These are phyloP conservation scores for Aristolochia fimbriata DNA, from an alignment of 164 flowering plant species.

Conservation along the genomic window DNA sequence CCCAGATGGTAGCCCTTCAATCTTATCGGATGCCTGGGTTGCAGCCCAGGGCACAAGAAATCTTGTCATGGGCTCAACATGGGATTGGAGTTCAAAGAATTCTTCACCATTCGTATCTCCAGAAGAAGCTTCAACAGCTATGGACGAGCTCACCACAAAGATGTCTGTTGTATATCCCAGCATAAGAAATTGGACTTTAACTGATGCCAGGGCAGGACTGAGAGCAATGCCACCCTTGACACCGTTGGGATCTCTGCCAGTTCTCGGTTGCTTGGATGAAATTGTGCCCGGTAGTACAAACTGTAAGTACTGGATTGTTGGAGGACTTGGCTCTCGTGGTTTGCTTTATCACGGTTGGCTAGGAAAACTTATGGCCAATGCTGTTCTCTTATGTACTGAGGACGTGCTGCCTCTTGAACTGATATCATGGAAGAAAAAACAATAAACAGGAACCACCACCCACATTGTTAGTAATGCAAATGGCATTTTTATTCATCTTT, in stretches of 20 bases:
- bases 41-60: constrained; percentile 62
- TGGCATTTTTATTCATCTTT: no score
- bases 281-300: constrained; percentile 18
- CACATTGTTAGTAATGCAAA: no score
- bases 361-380: constrained; percentile 69
- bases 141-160: constrained; percentile 65
- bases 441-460: no score
- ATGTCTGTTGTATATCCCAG: constrained; percentile 57
- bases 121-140: constrained; percentile 61
- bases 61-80: constrained; percentile 81
- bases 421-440: constrained; percentile 58
- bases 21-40: constrained; percentile 90
- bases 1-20: constrained; percentile 60
- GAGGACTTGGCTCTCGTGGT: constrained; percentile 93
- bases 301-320: constrained; percentile 70
- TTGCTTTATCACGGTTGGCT: constrained; percentile 83
- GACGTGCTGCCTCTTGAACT: constrained; percentile 53
- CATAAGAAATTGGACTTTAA: constrained; percentile 52
- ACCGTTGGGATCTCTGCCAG: constrained; percentile 68
- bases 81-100: constrained; percentile 88
- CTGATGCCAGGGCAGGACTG: constrained; percentile 63
- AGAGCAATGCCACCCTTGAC: constrained; percentile 96
- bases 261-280: constrained; percentile 65
- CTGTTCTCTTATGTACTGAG: constrained; percentile 62
- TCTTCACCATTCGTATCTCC: constrained; percentile 40